phyloP scores from a whole-genome alignment of 257 asterid species.

The Scutellaria barbata region DNA sequence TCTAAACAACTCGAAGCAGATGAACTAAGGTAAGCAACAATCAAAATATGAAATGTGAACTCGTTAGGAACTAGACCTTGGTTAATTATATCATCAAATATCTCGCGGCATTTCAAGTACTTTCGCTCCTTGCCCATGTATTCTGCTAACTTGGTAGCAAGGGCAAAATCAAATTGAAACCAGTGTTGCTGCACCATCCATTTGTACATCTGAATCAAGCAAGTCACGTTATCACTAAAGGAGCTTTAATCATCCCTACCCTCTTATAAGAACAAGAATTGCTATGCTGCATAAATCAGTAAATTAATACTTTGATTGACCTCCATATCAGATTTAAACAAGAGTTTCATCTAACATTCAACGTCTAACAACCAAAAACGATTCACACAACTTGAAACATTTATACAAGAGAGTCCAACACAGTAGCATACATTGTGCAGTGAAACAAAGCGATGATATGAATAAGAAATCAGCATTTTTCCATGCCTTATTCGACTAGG shows the following conservation, averaged over 20 bases:
- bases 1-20: constrained; percentile 63
- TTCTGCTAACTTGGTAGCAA: constrained; percentile 87
- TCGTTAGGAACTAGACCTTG: constrained; percentile 82
- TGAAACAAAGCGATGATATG: neutral
- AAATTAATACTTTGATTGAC: neutral
- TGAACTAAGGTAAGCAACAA: constrained; percentile 83
- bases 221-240: constrained; percentile 30
- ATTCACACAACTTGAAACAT: neutral
- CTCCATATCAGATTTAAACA: constrained; percentile 23
- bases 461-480: neutral
- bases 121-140: constrained; percentile 93
- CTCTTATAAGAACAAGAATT: constrained; percentile 10
- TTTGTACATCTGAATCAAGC: constrained; percentile 70
- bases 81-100: constrained; percentile 78
- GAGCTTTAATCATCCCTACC: constrained; percentile 20
- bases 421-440: neutral
- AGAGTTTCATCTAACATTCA: constrained; percentile 14
- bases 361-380: neutral
- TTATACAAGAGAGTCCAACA: constrained; percentile 1
- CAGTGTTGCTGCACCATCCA: constrained; percentile 96
- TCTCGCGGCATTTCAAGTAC: constrained; percentile 79
- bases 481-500: neutral
- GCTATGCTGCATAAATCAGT: neutral
- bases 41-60: constrained; percentile 83
- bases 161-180: constrained; percentile 83